Conservation (phyloP, 495 filamentous ascomycete genomes). For the Aspergillus hancockii region DNA sequence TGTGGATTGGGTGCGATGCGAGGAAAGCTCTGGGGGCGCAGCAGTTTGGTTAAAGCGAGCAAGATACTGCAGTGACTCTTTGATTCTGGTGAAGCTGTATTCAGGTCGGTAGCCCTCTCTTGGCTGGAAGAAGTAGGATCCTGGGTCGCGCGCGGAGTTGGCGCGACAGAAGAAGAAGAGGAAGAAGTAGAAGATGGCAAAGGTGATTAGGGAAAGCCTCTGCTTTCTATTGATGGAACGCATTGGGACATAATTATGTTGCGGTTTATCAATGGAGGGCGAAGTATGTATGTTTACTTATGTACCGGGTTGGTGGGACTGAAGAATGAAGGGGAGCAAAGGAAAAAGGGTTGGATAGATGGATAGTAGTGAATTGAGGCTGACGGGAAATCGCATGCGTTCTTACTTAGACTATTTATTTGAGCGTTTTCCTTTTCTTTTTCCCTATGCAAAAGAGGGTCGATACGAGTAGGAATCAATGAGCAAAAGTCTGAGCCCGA, state of each 20-base stretch:
- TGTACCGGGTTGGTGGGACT: no score
- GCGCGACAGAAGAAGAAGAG: slow-evolving; percentile 29
- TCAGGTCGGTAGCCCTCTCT: slow-evolving; percentile 27
- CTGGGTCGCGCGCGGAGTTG: slow-evolving; percentile 25
- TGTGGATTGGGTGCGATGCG: slow-evolving; percentile 8
- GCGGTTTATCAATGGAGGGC: no score
- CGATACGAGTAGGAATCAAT: not conserved
- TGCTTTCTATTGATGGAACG: slow-evolving; percentile 22
- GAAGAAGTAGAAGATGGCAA: slow-evolving; percentile 29
- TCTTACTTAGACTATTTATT: not conserved
- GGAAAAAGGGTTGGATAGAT: not conserved
- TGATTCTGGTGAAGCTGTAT: slow-evolving; percentile 23
- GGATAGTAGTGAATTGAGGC: not conserved
- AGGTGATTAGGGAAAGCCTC: slow-evolving; percentile 25
- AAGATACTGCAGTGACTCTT: slow-evolving; percentile 24
- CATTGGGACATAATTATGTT: slow-evolving; percentile 7
- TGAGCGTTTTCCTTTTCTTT: no score
- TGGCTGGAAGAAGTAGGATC: slow-evolving; percentile 29
- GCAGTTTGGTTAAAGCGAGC: slow-evolving; percentile 21
- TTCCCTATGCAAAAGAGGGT: no score
- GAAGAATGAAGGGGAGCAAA: not conserved
- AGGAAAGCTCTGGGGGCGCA: not conserved
- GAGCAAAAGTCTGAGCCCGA: not conserved
- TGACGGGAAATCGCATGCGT: not conserved
- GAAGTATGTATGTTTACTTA: no score